Percentiles rank a stretch among this genome's conserved stretches.
phyloP scores from a whole-genome alignment of 169 alveolate genomes.

The Cryptosporidium sp. region DNA sequence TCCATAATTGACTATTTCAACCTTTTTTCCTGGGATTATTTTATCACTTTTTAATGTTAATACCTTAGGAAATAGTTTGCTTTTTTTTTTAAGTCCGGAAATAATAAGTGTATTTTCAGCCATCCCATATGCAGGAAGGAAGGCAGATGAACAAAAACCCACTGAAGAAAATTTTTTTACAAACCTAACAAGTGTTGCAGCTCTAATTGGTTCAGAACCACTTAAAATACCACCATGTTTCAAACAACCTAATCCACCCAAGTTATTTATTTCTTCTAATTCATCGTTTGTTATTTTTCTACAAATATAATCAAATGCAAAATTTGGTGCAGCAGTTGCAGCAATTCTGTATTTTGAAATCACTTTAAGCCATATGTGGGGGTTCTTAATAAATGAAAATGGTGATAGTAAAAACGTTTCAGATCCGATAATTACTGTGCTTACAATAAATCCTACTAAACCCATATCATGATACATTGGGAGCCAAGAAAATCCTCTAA shows the following conservation, averaged over 20 bases:
- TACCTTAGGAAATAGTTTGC: constrained; percentile 26
- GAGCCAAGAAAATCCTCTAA: constrained; percentile 81
- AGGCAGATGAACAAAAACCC: constrained; percentile 77
- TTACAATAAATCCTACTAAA: constrained; percentile 77
- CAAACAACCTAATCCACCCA: constrained; percentile 56
- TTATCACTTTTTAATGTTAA: constrained; percentile 31
- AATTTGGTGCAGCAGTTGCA: constrained; percentile 79
- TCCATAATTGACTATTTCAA: constrained; percentile 10
- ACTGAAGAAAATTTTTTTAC: constrained; percentile 71
- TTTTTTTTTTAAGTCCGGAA: constrained; percentile 63
- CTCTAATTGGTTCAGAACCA: constrained; percentile 79
- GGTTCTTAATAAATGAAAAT: constrained; percentile 74
- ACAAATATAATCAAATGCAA: constrained; percentile 75
- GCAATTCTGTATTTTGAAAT: constrained; percentile 56
- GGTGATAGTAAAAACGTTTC: constrained; percentile 75
- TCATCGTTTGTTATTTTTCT: constrained; percentile 58
- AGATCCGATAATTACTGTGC: constrained; percentile 76
- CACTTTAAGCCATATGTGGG: constrained; percentile 71
- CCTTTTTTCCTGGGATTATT: background rate
- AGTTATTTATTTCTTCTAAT: constrained; percentile 9
- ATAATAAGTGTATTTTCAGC: constrained; percentile 81
- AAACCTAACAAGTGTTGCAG: constrained; percentile 62
- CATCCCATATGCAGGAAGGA: constrained; percentile 82
- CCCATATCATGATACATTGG: constrained; percentile 86
- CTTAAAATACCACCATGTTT: constrained; percentile 72